Evolutionary conservation across 1,284 basidiomycete species (phyloP).

Genomic region (Spongispora temasekensis): DNA sequence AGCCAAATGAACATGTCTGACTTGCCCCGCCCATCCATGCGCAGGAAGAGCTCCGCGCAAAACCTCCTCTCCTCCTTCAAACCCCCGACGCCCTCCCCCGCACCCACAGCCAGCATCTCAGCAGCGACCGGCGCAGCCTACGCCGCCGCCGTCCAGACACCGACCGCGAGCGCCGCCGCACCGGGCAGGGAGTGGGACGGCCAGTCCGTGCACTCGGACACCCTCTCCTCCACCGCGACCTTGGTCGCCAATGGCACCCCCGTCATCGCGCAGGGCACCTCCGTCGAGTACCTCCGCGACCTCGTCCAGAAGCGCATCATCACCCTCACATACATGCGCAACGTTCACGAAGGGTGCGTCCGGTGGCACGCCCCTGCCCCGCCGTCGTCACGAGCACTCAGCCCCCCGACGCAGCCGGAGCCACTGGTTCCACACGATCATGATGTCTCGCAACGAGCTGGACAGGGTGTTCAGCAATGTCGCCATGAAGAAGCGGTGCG

Average conservation of each 20-base stretch:
- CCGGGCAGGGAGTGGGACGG: conserved; percentile 68
- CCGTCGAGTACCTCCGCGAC: conserved; percentile 74
- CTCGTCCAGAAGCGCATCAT: conserved; percentile 81
- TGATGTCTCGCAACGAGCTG: conserved; percentile 71
- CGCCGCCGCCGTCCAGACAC: conserved; percentile 41
- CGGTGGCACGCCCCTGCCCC: background rate
- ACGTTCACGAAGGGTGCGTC: conserved; percentile 80
- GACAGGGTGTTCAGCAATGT: conserved; percentile 72
- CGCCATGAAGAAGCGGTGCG: conserved; percentile 77
- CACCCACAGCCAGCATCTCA: conserved; percentile 33
- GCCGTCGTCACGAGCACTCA: conserved; percentile 1
- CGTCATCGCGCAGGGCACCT: conserved; percentile 54
- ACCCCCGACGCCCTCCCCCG: conserved; percentile 27
- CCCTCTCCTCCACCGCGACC: conserved; percentile 37
- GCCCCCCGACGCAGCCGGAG: conserved; percentile 51
- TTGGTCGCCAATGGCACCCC: conserved; percentile 36
- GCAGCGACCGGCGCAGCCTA: conserved; percentile 38
- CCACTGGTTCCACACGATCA: conserved; percentile 88
- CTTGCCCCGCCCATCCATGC: conserved; percentile 57
- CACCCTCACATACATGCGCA: conserved; percentile 80
- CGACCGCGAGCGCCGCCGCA: conserved; percentile 45
- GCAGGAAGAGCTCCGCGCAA: conserved; percentile 82
- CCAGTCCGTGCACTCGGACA: conserved; percentile 59
- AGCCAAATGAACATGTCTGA: too few relatives aligned
- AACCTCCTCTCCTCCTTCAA: conserved; percentile 82